Base-by-base conservation (phyloP, 768 basidiomycete genomes). In the Tricholoma sp. region DNA sequence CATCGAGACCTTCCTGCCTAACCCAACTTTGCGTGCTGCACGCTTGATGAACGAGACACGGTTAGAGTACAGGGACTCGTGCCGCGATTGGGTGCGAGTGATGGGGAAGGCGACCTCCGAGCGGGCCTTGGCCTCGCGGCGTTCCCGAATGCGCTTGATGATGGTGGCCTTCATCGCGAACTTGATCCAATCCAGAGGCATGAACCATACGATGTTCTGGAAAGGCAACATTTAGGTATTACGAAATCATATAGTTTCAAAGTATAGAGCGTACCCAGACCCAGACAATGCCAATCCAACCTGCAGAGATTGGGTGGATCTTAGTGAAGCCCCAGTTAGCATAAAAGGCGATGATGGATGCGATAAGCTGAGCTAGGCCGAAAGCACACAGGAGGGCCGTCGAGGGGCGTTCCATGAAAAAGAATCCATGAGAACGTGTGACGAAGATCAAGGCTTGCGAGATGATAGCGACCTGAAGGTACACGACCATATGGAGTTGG, bases 271-370 rank as follows among this genome's bases (percentile, higher is more conserved):
- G 41, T 76, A 92, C 91, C 91, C 92, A 94, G 62, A 95, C 81
- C 95, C 95, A 98, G 57, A 96, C 81, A 62, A 98, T 94, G 75
- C 95, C 96, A 62, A 98, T 91, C 95, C 95, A 98, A 28, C 86
- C 90, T 68, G 91, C 95, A 59, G 89, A 91, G 70, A 98, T 86
- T 20, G 75, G 68, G 33, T 76, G 70, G 61, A 98, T 90, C 53
- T 86, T 69, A 33, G 94, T 95, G 83, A 98, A 98, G 71, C 91
- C 89, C 90, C 90, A 97, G 81, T 97, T 68, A 64, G 81, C 95
- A 73, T 88, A 98, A 10, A 79, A 92, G 49, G 95, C 95, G 63
- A 98, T 98, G 78, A 98, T 95, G 39, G 92, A 91, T 1, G 95
- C 94, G 53, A 98, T 77, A 57, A 97, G 83, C 76, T 98, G 96